These are phyloP conservation scores for Quercus dentata DNA, from an alignment of 306 rosid genomes.

Conservation along the genomic window DNA sequence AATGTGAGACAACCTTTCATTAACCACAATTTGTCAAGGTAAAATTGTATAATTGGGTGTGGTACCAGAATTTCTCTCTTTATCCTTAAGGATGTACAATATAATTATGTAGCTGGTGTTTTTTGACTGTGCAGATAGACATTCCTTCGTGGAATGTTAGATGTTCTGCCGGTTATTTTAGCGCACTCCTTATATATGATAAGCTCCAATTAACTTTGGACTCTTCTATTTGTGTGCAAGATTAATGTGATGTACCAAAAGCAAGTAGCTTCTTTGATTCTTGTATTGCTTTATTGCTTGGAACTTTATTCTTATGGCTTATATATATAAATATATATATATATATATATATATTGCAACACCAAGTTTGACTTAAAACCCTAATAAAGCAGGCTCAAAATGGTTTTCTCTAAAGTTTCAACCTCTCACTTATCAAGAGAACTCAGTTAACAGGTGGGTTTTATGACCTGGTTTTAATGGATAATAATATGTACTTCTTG, in stretches of 20 bases:
- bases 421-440: too few relatives aligned
- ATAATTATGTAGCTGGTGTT: not conserved
- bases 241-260: not conserved
- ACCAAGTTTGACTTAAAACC: not conserved
- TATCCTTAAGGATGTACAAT: not conserved
- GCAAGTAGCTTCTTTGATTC: not conserved
- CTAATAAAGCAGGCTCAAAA: not conserved
- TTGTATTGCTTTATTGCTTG: not conserved
- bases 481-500: too few relatives aligned
- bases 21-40: rapidly evolving
- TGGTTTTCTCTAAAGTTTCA: not conserved
- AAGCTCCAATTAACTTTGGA: not conserved
- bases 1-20: rapidly evolving
- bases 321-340: not conserved
- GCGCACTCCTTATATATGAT: not conserved
- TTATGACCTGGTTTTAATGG: too few relatives aligned
- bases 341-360: not conserved
- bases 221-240: not conserved
- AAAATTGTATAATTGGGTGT: too few relatives aligned
- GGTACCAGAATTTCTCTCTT: too few relatives aligned
- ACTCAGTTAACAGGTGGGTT: too few relatives aligned
- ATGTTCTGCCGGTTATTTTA: not conserved
- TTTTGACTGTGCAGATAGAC: not conserved
- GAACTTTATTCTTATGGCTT: not conserved
- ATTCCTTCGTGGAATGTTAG: not conserved